Base-by-base conservation (phyloP, 345 rosid species). In the Nasturtium officinale region DNA sequence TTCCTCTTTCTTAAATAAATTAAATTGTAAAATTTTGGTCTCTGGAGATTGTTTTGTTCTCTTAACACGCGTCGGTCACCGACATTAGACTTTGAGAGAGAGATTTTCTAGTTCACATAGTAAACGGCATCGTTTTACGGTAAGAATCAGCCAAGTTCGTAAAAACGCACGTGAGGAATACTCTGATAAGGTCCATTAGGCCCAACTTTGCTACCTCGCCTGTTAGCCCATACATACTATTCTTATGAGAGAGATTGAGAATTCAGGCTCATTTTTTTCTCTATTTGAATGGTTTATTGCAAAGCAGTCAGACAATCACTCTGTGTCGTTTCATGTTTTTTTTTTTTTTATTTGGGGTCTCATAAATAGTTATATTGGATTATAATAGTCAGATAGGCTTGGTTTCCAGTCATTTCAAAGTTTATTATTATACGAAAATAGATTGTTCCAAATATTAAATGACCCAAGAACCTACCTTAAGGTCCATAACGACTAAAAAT, bases 21-120 rank as follows among this genome's bases (percentile, higher is more conserved):
- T 23, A 15, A 61, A 11, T 13, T 9, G 12, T 60, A 38, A 1
- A 12, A 12, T 6, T 25, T 26, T 46, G 2, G n/a, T 48, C 11
- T 17, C 16, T 9, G 5, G 23, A 38, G 66, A 46, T 69, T 48
- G 60, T 61, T 62, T 26, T 51, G 3, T 72, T 52, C 12, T 26
- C 30, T 47, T 7, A 16, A 0, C 74, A 10, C 35, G 58, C 57
- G 69, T 72, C 69, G 75, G 69, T 72, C 76, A 72, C 76, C 76
- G 76, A 72, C 76, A 61, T 58, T 58, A n/a, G 3, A 13, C 46
- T 42, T 42, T 32, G 8, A 46, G 4, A 11, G 4, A 16, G 6
- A 46, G 11, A 46, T 17, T 46, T 46, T 46, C 8, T 17, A 12
- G 30, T 23, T 23, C 56, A 13, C 29, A 21, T 26, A 5, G 0